Evolutionary conservation across 208 protist genomes (phyloP).

Genomic region (Vickermania spadyakhi): DNA sequence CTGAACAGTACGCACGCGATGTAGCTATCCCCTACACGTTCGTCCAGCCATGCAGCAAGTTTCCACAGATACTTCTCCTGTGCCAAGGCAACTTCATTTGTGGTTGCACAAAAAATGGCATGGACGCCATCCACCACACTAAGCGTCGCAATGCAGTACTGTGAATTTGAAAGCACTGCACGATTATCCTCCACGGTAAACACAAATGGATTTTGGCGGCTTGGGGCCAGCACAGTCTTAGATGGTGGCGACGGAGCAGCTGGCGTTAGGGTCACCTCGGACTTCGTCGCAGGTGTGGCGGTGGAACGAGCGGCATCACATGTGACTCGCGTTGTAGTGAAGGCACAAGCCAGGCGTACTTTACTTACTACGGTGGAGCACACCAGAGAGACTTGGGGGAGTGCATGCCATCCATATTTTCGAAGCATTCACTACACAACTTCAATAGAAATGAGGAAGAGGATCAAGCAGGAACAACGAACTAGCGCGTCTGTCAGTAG

Average conservation of each 20-base stretch:
- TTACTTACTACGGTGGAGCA: too few relatives aligned
- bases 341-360: too few relatives aligned
- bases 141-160: conserved; percentile 79
- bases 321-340: too few relatives aligned
- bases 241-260: not conserved
- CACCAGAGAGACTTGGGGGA: too few relatives aligned
- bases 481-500: too few relatives aligned
- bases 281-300: not conserved
- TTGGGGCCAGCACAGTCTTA: conserved; percentile 17
- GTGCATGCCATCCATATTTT: too few relatives aligned
- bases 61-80: conserved; percentile 58
- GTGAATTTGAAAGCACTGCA: conserved; percentile 58
- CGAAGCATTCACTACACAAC: too few relatives aligned
- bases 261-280: not conserved
- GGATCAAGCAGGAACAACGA: too few relatives aligned
- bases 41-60: conserved; percentile 75
- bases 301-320: too few relatives aligned
- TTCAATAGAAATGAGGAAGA: too few relatives aligned
- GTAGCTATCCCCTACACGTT: conserved; percentile 68
- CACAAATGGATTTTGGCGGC: conserved; percentile 47
- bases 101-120: conserved; percentile 72
- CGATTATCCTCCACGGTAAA: conserved; percentile 18
- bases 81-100: conserved; percentile 54
- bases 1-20: conserved; percentile 78
- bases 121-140: conserved; percentile 21